Evolutionary conservation across 108 stramenopile species (phyloP), one percentile per base, ranked within the genome.

Genomic region (Skeletonema grethae): DNA sequence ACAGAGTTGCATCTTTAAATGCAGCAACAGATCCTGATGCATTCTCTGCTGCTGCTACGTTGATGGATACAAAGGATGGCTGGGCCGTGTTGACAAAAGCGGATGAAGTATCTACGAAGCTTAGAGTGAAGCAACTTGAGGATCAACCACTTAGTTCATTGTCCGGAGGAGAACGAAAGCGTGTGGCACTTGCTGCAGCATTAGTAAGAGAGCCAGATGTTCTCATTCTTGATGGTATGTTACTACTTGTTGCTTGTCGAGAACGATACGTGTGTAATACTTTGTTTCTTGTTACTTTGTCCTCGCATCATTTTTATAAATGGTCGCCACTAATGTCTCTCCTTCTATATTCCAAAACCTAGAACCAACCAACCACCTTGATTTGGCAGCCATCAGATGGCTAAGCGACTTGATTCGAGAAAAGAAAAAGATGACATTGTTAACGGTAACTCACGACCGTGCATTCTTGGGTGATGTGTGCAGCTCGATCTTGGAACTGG

Each of bases 381-480:
- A 95, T 68, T 83, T 99, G 34, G 87, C 92, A 53, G 97, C 96
- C 25, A 96, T 98, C 8, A 92, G 90, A 64, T 99, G 97, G 97
- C 71, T 99, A 29, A 87, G 85, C 24, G 96, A 97, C 72, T 86
- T 95, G 67, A 72, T 97, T 41, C 76, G 89, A 20, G 75, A 89
- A 29, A 73, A 84, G 36, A 83, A 61, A 25, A 86, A 96, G 61
- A 84, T 98, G 69, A 97, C 97, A 12, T 62, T 93, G 38, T 71
- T 99, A 65, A 91, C 95, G 70, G 97, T 98, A 43, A 97, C 98
- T 35, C 98, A 99, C 77, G 98, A 99, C 80, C 84, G 97, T 22
- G 89, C 90, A 6, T 97, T 99, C 80, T 80, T 99, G 30, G 94
- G 97, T 67, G 90, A 97, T 65, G 94, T 97, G 7, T 91, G 91